Conservation (phyloP, 1,284 basidiomycete species). For the Ceratobasidium sp. region DNA sequence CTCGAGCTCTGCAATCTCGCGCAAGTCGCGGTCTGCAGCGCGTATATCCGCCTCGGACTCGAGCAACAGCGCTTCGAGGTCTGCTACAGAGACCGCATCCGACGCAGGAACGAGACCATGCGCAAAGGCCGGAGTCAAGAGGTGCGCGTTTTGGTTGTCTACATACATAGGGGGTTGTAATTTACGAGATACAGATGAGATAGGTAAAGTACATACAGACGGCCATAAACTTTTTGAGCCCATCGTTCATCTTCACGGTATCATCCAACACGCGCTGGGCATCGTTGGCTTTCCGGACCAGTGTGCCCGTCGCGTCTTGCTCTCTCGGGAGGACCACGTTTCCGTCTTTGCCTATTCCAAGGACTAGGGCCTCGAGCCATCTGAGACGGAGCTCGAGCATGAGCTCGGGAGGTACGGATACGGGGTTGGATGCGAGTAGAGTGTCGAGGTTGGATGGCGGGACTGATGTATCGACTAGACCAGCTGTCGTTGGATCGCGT, state of each 20-base stretch:
- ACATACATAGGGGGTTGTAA: slow-evolving; percentile 17
- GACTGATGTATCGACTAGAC: background rate
- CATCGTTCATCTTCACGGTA: slow-evolving; percentile 74
- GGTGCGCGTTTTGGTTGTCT: slow-evolving; percentile 81
- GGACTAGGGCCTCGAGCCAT: slow-evolving; percentile 79
- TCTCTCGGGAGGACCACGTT: slow-evolving; percentile 24
- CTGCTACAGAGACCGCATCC: slow-evolving; percentile 71
- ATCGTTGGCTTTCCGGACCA: slow-evolving; percentile 69
- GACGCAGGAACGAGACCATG: slow-evolving; percentile 65
- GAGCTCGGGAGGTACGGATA: slow-evolving; percentile 67
- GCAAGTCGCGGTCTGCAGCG: slow-evolving; percentile 80
- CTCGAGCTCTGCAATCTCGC: slow-evolving; percentile 76
- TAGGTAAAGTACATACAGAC: slow-evolving; percentile 66
- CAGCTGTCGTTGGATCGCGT: background rate
- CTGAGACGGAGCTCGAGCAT: slow-evolving; percentile 77
- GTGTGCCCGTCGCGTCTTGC: slow-evolving; percentile 55
- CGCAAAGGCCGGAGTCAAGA: slow-evolving; percentile 78
- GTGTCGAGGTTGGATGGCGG: slow-evolving; percentile 34
- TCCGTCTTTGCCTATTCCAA: slow-evolving; percentile 68
- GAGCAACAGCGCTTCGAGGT: slow-evolving; percentile 73
- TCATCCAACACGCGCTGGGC: slow-evolving; percentile 68
- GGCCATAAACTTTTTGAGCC: slow-evolving; percentile 76
- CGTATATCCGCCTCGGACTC: slow-evolving; percentile 86
- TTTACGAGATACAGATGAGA: background rate
- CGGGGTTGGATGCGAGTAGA: slow-evolving; percentile 35